These are phyloP conservation scores for Colletotrichum echinochloae DNA, from an alignment of 2,329 filamentous ascomycete genomes.

Conservation along the genomic window DNA sequence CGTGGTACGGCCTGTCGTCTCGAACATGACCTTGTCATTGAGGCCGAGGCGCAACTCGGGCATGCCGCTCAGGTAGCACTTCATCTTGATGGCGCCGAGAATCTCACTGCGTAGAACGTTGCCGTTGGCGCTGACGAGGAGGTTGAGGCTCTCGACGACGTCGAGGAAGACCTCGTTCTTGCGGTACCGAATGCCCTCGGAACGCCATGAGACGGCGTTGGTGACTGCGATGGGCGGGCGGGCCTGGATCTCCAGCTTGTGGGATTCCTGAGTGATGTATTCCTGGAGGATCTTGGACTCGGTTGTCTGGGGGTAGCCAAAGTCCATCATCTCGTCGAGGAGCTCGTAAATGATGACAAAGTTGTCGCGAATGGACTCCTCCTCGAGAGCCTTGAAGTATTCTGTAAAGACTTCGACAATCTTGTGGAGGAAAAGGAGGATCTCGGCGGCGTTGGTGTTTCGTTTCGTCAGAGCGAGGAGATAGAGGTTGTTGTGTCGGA, in stretches of 20 bases:
- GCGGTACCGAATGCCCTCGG: slow-evolving; percentile 96
- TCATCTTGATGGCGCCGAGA: slow-evolving; percentile 98
- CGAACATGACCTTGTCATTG: slow-evolving; percentile 99
- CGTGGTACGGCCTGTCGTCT: slow-evolving; percentile 93
- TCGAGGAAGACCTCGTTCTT: slow-evolving; percentile 99
- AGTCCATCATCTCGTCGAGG: slow-evolving; percentile 99
- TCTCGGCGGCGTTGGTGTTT: slow-evolving; percentile 98
- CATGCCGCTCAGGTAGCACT: slow-evolving; percentile 99
- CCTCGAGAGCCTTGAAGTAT: slow-evolving; percentile 99
- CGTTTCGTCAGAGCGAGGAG: slow-evolving; percentile 97
- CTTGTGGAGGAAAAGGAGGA: slow-evolving; percentile 97
- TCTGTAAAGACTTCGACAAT: slow-evolving; percentile 99
- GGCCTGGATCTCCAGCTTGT: slow-evolving; percentile 97
- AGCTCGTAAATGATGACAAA: slow-evolving; percentile 99
- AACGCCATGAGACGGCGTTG: slow-evolving; percentile 97
- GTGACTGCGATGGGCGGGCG: slow-evolving; percentile 97
- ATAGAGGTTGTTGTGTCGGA: slow-evolving; percentile 99
- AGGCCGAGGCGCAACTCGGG: slow-evolving; percentile 92
- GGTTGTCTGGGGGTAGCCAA: slow-evolving; percentile 98
- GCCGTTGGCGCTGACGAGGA: slow-evolving; percentile 92
- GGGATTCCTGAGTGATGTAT: slow-evolving; percentile 99
- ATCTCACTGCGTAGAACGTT: slow-evolving; percentile 98
- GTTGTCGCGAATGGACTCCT: slow-evolving; percentile 98
- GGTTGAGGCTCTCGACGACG: slow-evolving; percentile 95
- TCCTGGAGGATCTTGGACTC: slow-evolving; percentile 99